Evolutionary conservation across 768 basidiomycete genomes (phyloP).

Genomic region (Serendipita vermifera): DNA sequence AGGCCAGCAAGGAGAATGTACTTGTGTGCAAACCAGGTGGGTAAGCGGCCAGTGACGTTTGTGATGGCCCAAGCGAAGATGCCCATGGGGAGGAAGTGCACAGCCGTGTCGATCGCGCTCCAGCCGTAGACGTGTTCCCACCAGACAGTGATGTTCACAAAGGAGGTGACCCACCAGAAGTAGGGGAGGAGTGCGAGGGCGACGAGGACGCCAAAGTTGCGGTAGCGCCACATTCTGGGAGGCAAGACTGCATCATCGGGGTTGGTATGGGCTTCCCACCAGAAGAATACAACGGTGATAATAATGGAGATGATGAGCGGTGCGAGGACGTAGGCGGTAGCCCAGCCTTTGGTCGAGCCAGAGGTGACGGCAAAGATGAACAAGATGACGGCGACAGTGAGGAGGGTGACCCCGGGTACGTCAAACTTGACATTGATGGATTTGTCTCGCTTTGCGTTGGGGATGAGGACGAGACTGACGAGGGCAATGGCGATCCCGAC

Average conservation of each 20-base stretch:
- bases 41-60: slow-evolving; percentile 1
- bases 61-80: slow-evolving; percentile 10
- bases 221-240: slow-evolving; percentile 31
- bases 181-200: slow-evolving; percentile 28
- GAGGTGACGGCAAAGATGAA: slow-evolving; percentile 29
- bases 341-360: slow-evolving; percentile 40
- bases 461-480: slow-evolving; percentile 27
- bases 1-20: slow-evolving; percentile 35
- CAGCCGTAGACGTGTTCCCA: slow-evolving; percentile 35
- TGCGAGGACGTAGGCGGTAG: slow-evolving; percentile 30
- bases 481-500: slow-evolving; percentile 26
- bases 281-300: slow-evolving; percentile 33
- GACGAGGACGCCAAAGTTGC: slow-evolving; percentile 31
- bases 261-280: slow-evolving; percentile 35
- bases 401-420: not conserved
- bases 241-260: slow-evolving; percentile 33
- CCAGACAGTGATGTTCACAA: slow-evolving; percentile 25
- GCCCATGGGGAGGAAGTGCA: slow-evolving; percentile 24
- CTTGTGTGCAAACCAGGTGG: slow-evolving; percentile 21
- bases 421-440: slow-evolving; percentile 2
- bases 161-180: slow-evolving; percentile 31
- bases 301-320: slow-evolving; percentile 36
- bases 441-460: slow-evolving; percentile 14
- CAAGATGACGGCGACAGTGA: slow-evolving; percentile 22
- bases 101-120: slow-evolving; percentile 28